Percentiles rank a stretch among this genome's conserved stretches.
These are phyloP conservation scores for Perkinsus olseni DNA, from an alignment of 169 alveolate genomes.

Conservation along the genomic window DNA sequence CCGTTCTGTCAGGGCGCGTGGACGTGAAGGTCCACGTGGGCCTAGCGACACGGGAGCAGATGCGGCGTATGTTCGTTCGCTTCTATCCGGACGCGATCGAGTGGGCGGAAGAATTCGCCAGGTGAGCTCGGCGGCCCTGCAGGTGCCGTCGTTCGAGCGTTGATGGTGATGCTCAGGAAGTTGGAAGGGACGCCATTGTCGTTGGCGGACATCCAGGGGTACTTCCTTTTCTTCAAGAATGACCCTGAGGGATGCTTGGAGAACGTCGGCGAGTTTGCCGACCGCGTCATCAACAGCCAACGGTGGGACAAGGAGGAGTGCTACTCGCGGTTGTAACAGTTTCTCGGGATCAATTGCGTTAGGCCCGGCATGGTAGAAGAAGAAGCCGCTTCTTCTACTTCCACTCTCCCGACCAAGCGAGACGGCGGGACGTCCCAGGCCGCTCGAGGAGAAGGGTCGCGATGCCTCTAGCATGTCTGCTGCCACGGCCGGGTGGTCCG, in stretches of 20 bases:
- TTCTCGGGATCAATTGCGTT: too few relatives aligned
- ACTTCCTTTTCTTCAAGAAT: conserved; percentile 47
- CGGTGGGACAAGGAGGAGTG: not conserved
- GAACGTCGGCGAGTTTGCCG: not conserved
- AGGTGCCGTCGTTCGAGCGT: not conserved
- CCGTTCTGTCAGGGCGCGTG: conserved; percentile 63
- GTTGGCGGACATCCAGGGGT: conserved; percentile 65
- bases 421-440: not conserved
- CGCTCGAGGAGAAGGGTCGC: not conserved
- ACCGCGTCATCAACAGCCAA: not conserved
- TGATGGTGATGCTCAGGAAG: not conserved
- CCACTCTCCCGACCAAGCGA: not conserved
- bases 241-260: conserved; percentile 20
- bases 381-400: not conserved
- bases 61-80: conserved; percentile 45
- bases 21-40: conserved; percentile 59
- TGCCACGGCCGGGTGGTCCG: not conserved
- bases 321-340: too few relatives aligned
- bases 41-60: conserved; percentile 49
- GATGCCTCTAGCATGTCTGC: not conserved
- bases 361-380: not conserved
- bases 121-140: conserved; percentile 20
- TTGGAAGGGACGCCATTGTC: not conserved
- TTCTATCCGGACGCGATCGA: conserved; percentile 52
- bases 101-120: conserved; percentile 40